Conservation (phyloP, 2,329 filamentous ascomycete species). For the Rutstroemia sp. region DNA sequence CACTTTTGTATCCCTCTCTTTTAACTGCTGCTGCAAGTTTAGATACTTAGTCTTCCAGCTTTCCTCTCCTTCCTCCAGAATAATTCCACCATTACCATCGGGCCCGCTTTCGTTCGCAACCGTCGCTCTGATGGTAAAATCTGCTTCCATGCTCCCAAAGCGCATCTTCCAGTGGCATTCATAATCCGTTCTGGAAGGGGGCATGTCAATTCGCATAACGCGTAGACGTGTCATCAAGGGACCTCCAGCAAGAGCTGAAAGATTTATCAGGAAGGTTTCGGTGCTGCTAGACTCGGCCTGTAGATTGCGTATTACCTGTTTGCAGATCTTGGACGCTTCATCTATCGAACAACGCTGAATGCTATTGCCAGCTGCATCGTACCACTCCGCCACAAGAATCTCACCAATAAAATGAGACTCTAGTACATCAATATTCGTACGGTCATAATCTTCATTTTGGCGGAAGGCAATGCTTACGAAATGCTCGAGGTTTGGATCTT, state of each 20-base stretch:
- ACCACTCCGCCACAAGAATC: conserved; percentile 45
- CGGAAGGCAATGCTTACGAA: conserved; percentile 26
- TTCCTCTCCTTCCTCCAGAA: conserved; percentile 17
- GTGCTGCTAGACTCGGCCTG: conserved; percentile 42
- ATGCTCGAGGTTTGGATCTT: conserved; percentile 18
- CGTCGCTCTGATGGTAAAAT: conserved; percentile 45
- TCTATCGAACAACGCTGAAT: conserved; percentile 40
- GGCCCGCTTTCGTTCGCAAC: conserved; percentile 21
- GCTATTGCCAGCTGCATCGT: conserved; percentile 38
- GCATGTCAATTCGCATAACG: conserved; percentile 37
- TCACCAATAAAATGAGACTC: conserved; percentile 46
- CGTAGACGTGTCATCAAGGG: conserved; percentile 40
- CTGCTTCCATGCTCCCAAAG: conserved; percentile 45
- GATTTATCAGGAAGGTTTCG: conserved; percentile 51
- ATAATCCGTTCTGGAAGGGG: conserved; percentile 38
- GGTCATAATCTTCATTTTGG: conserved; percentile 25
- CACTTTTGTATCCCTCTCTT: conserved; percentile 48
- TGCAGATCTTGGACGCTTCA: conserved; percentile 47
- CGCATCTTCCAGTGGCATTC: conserved; percentile 47
- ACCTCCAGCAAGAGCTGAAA: conserved; percentile 49
- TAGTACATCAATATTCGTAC: conserved; percentile 51
- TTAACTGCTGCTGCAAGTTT: conserved; percentile 52
- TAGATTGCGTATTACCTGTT: conserved; percentile 46
- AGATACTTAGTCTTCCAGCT: conserved; percentile 47
- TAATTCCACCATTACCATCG: conserved; percentile 18